A percentile compares a stretch with the other conserved stretches of the same genome.
phyloP scores from a whole-genome alignment of 345 rosid species.

The Linum lewisii region DNA sequence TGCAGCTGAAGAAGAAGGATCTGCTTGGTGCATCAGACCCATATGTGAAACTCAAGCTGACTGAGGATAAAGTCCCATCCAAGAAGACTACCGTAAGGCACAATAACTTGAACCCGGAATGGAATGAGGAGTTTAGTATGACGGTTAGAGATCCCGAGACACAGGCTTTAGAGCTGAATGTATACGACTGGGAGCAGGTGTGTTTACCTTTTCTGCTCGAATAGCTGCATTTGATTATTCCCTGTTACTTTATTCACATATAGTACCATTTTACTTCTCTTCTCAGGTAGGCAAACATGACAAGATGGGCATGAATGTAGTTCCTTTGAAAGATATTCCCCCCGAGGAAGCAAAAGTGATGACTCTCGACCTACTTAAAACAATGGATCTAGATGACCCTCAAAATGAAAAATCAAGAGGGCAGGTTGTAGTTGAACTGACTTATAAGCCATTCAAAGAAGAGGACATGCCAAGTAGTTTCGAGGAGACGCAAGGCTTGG shows the following conservation, averaged over 20 bases:
- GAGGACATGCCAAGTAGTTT: slow-evolving; percentile 47
- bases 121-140: slow-evolving; percentile 79
- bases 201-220: slow-evolving; percentile 3
- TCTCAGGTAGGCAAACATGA: slow-evolving; percentile 78
- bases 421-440: slow-evolving; percentile 61
- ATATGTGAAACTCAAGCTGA: slow-evolving; percentile 79
- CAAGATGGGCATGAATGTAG: slow-evolving; percentile 78
- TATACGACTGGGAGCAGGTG: slow-evolving; percentile 99
- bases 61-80: slow-evolving; percentile 70
- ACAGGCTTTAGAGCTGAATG: slow-evolving; percentile 56
- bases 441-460: slow-evolving; percentile 73
- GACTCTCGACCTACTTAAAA: slow-evolving; percentile 66
- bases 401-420: slow-evolving; percentile 65
- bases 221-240: neutral
- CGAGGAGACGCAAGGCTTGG: slow-evolving; percentile 40
- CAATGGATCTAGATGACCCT: slow-evolving; percentile 48
- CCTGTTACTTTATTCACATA: neutral
- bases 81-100: slow-evolving; percentile 90
- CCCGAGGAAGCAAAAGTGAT: slow-evolving; percentile 62
- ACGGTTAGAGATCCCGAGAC: slow-evolving; percentile 71
- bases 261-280: slow-evolving; percentile 2
- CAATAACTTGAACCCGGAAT: slow-evolving; percentile 89
- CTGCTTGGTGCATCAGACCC: slow-evolving; percentile 93
- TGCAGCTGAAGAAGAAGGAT: slow-evolving; percentile 79
- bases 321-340: slow-evolving; percentile 71